phyloP scores from a whole-genome alignment of 106 monocot genomes.

The Apostasia ramifera region DNA sequence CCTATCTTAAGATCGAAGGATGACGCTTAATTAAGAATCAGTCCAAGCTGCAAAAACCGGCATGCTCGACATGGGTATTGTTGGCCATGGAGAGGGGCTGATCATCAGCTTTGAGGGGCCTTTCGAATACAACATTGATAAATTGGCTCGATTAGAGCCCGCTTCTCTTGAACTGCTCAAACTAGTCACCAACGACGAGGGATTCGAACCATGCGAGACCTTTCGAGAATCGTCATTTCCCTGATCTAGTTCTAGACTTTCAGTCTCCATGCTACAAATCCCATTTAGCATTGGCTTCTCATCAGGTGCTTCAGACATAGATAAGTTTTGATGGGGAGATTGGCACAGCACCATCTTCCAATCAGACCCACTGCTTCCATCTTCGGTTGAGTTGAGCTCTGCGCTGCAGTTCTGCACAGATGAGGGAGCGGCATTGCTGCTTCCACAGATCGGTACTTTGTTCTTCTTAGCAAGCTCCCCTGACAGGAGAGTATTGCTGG shows the following conservation, averaged over 20 bases:
- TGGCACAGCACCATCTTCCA: slow-evolving; percentile 60
- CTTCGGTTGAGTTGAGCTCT: slow-evolving; percentile 24
- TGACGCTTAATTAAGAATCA: slow-evolving; percentile 22
- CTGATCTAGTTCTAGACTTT: slow-evolving; percentile 13
- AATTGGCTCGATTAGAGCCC: slow-evolving; percentile 49
- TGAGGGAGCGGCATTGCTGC: neutral
- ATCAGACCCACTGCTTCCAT: slow-evolving; percentile 19
- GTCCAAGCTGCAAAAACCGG: slow-evolving; percentile 87
- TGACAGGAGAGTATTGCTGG: slow-evolving; percentile 70
- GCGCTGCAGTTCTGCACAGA: slow-evolving; percentile 10
- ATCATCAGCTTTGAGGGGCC: slow-evolving; percentile 20
- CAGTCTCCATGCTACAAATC: slow-evolving; percentile 21
- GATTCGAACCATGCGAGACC: slow-evolving; percentile 19
- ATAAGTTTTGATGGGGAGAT: slow-evolving; percentile 15
- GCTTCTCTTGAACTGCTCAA: slow-evolving; percentile 52
- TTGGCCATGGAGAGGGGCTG: slow-evolving; percentile 23
- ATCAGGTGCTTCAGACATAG: slow-evolving; percentile 8
- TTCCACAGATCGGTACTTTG: slow-evolving; percentile 19
- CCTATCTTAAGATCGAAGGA: no score
- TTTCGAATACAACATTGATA: slow-evolving; percentile 54
- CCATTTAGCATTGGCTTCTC: slow-evolving; percentile 19
- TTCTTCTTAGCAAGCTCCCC: slow-evolving; percentile 64
- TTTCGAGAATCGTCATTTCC: slow-evolving; percentile 20
- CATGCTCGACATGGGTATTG: slow-evolving; percentile 62
- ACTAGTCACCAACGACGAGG: slow-evolving; percentile 33